Percentiles rank a stretch among this genome's conserved stretches.
Conservation (phyloP, 2,329 filamentous ascomycete species). For the Colletotrichum costaricense region DNA sequence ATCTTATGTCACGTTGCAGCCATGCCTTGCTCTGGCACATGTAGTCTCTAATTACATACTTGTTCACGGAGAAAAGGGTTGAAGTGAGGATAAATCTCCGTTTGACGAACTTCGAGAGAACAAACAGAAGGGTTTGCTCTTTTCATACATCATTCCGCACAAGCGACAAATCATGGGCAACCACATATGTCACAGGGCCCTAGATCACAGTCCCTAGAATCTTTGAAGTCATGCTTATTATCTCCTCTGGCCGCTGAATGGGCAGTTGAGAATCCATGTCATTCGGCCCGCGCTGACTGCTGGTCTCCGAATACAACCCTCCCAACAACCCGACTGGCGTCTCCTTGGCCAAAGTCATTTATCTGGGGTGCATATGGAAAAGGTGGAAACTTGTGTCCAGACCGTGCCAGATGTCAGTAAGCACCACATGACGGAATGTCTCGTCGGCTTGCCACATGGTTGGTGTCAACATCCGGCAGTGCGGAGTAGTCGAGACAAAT, state of each 20-base stretch:
- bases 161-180: background rate
- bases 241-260: background rate
- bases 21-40: background rate
- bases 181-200: background rate
- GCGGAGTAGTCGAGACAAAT: background rate
- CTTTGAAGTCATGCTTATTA: background rate
- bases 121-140: background rate
- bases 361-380: background rate
- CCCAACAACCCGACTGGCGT: background rate
- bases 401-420: background rate
- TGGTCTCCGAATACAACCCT: slow-evolving; percentile 5
- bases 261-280: background rate
- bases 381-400: background rate
- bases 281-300: slow-evolving; percentile 5
- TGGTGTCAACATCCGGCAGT: background rate
- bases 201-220: background rate
- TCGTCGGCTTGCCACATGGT: background rate
- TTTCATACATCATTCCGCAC: background rate
- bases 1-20: background rate
- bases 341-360: background rate
- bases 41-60: background rate
- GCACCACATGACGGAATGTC: background rate
- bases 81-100: background rate
- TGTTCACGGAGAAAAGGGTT: background rate
- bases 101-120: background rate